Conservation (phyloP, 1,284 basidiomycete species). For the Ganoderma boninense region DNA sequence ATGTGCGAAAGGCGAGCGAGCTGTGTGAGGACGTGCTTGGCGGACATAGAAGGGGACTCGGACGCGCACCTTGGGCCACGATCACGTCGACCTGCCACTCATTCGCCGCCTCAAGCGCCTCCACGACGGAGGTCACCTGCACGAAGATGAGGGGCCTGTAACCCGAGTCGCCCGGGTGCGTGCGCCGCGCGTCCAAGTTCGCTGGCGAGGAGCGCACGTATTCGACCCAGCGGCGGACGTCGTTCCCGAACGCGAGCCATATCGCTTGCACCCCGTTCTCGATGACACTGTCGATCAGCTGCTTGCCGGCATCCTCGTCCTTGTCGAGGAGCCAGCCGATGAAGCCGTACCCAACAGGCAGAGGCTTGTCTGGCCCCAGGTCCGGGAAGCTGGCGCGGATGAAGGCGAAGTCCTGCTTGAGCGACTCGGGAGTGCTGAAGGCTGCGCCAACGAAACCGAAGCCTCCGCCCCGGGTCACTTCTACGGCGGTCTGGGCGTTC, state of each 20-base stretch:
- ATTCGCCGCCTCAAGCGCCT: slow-evolving; percentile 62
- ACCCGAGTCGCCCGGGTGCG: slow-evolving; percentile 29
- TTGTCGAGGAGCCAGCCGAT: slow-evolving; percentile 78
- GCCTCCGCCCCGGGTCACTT: slow-evolving; percentile 69
- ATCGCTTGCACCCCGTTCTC: slow-evolving; percentile 67
- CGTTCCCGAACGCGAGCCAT: slow-evolving; percentile 76
- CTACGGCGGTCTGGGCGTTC: slow-evolving; percentile 66
- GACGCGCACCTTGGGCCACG: slow-evolving; percentile 72
- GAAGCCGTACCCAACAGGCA: slow-evolving; percentile 80
- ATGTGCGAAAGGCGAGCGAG: slow-evolving; percentile 13
- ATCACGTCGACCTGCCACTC: slow-evolving; percentile 75
- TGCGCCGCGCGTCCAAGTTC: slow-evolving; percentile 37
- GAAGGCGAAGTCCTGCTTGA: slow-evolving; percentile 57
- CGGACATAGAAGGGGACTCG: background rate
- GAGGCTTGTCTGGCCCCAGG: slow-evolving; percentile 39
- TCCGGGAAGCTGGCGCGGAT: slow-evolving; percentile 51
- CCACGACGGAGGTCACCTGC: slow-evolving; percentile 64
- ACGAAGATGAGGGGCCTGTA: slow-evolving; percentile 59
- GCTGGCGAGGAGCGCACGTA: slow-evolving; percentile 62
- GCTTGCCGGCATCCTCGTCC: slow-evolving; percentile 44
- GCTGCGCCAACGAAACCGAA: slow-evolving; percentile 69
- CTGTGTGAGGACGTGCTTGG: slow-evolving; percentile 13
- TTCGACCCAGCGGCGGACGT: slow-evolving; percentile 66
- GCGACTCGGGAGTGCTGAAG: slow-evolving; percentile 43
- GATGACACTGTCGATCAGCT: slow-evolving; percentile 59